Conservation (phyloP, 352 stramenopile species). For the Phytophthora pisi region DNA sequence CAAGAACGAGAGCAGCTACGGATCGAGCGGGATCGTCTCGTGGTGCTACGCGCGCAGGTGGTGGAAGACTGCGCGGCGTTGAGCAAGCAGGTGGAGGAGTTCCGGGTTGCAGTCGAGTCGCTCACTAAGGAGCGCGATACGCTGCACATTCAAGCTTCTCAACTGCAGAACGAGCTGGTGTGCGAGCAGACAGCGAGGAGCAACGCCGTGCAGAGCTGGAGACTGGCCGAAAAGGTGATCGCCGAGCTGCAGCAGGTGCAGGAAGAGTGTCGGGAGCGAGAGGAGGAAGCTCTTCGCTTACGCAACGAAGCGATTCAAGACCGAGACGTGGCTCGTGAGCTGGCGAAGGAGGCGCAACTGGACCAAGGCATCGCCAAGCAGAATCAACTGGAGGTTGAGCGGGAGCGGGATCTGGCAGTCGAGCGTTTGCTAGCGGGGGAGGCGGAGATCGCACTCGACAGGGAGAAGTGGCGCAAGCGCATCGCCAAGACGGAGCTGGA, state of each 20-base stretch:
- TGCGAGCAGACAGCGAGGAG: slow-evolving; percentile 42
- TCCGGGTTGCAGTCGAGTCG: slow-evolving; percentile 15
- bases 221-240: slow-evolving; percentile 47
- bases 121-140: slow-evolving; percentile 31
- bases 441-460: slow-evolving; percentile 42
- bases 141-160: slow-evolving; percentile 31
- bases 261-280: slow-evolving; percentile 46
- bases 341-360: slow-evolving; percentile 47
- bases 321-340: slow-evolving; percentile 47
- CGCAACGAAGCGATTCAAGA: slow-evolving; percentile 60
- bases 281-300: slow-evolving; percentile 53
- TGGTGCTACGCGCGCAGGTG: slow-evolving; percentile 24
- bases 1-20: slow-evolving; percentile 59
- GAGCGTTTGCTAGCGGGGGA: slow-evolving; percentile 40
- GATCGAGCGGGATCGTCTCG: slow-evolving; percentile 54
- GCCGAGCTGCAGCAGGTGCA: slow-evolving; percentile 47
- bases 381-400: slow-evolving; percentile 47
- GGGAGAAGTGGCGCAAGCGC: slow-evolving; percentile 49
- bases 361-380: slow-evolving; percentile 58
- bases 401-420: slow-evolving; percentile 47
- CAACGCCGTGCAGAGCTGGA: slow-evolving; percentile 60
- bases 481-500: slow-evolving; percentile 52
- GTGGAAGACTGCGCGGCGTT: slow-evolving; percentile 22
- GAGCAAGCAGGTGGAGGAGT: slow-evolving; percentile 21
- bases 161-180: slow-evolving; percentile 36